phyloP scores from a whole-genome alignment of 371 early-diverging fungal genomes.

The Mortierella polycephala region DNA sequence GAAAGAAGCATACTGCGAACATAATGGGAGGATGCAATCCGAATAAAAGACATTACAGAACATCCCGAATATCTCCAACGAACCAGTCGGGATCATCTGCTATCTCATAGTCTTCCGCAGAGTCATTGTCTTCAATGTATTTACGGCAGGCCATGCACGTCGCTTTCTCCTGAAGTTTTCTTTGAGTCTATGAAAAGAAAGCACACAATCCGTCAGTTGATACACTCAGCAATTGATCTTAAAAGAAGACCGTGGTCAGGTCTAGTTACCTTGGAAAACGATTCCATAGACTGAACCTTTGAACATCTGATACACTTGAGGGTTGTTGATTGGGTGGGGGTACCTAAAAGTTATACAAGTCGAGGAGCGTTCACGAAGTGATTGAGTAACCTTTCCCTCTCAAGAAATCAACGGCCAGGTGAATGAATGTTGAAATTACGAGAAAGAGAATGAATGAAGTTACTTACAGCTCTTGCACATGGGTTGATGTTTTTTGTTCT shows the following conservation, averaged over 20 bases:
- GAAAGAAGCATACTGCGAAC: too few species aligned
- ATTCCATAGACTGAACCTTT: constrained; percentile 17
- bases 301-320: constrained; percentile 28
- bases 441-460: background rate
- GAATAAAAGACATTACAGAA: constrained; percentile 10
- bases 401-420: too few species aligned
- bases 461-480: constrained; percentile 44
- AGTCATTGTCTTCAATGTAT: constrained; percentile 29
- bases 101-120: constrained; percentile 30
- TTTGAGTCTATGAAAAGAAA: constrained; percentile 29
- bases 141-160: constrained; percentile 36
- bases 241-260: background rate
- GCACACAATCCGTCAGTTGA: background rate
- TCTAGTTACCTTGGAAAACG: constrained; percentile 37
- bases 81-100: constrained; percentile 31
- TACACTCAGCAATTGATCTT: background rate
- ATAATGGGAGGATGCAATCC: too few species aligned
- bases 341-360: constrained; percentile 19
- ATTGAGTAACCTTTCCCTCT: background rate
- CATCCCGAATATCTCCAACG: constrained; percentile 29
- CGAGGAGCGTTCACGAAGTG: background rate
- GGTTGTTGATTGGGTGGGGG: constrained; percentile 25
- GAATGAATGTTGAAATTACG: background rate
- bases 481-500: constrained; percentile 26
- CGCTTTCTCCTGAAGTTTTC: constrained; percentile 29